A percentile compares a stretch with the other conserved stretches of the same genome.
Evolutionary conservation across 805 yeast genomes (phyloP).

Genomic region (Wickerhamomyces queroliae): DNA sequence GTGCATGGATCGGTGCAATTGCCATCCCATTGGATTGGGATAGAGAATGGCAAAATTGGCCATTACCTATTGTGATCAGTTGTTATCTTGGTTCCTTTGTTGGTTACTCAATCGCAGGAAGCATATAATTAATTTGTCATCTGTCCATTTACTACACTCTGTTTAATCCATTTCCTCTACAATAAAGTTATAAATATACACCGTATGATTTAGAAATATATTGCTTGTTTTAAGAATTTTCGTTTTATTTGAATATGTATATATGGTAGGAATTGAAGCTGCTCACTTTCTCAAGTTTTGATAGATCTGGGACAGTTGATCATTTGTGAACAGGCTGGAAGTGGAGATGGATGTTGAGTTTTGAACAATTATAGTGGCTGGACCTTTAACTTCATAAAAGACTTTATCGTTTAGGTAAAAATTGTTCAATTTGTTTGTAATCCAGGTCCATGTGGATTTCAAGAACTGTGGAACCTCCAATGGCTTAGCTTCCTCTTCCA

Average conservation of each 20-base stretch:
- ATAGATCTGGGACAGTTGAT: constrained; percentile 11
- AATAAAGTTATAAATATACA: background rate
- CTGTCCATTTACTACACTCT: constrained; percentile 5
- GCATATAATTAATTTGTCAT: constrained; percentile 13
- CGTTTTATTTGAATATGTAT: background rate
- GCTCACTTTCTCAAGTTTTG: constrained; percentile 4
- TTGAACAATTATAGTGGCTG: constrained; percentile 25
- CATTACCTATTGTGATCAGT: constrained; percentile 79
- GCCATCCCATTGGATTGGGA: constrained; percentile 99
- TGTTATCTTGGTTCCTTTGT: constrained; percentile 65
- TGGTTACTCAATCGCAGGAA: constrained; percentile 44
- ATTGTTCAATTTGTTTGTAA: constrained; percentile 9
- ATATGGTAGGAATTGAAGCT: background rate
- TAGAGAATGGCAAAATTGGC: constrained; percentile 96
- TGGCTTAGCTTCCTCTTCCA: background rate
- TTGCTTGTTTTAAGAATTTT: background rate
- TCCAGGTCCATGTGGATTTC: constrained; percentile 4
- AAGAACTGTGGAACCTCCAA: constrained; percentile 1
- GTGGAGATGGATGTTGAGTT: constrained; percentile 3
- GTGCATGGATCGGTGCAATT: constrained; percentile 89
- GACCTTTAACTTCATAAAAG: constrained; percentile 23
- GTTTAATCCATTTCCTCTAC: too few relatives aligned
- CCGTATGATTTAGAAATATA: background rate
- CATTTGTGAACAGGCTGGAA: constrained; percentile 6
- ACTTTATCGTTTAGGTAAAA: constrained; percentile 13